phyloP scores from a whole-genome alignment of 805 yeast species.

The Komagataella pseudopastoris region DNA sequence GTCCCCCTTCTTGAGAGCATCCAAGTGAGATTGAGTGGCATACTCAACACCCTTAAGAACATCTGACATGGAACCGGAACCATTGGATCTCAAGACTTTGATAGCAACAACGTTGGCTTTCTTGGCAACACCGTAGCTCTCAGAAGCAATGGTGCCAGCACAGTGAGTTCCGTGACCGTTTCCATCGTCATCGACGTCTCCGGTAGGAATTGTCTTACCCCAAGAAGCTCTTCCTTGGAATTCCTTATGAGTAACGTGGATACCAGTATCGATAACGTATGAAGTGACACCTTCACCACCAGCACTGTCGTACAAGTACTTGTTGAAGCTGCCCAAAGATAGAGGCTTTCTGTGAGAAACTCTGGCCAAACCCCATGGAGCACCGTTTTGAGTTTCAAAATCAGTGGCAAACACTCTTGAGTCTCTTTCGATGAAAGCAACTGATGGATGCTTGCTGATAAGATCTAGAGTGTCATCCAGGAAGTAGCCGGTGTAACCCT shows the following conservation, averaged over 20 bases:
- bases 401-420: conserved; percentile 54
- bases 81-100: conserved; percentile 71
- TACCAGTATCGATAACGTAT: conserved; percentile 85
- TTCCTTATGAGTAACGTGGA: conserved; percentile 60
- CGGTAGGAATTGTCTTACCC: conserved; percentile 73
- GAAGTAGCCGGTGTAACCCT: conserved; percentile 83
- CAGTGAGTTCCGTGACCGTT: conserved; percentile 96
- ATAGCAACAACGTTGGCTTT: conserved; percentile 69
- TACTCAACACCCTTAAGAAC: conserved; percentile 77
- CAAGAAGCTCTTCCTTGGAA: conserved; percentile 76
- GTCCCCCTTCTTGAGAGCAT: conserved; percentile 26
- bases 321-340: conserved; percentile 56
- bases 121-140: conserved; percentile 74
- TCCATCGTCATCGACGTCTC: conserved; percentile 63
- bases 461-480: conserved; percentile 60
- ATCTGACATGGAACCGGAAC: conserved; percentile 75
- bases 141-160: conserved; percentile 89
- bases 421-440: conserved; percentile 57
- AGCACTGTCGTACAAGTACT: conserved; percentile 55
- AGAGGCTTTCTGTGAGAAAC: conserved; percentile 70
- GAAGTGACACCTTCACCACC: conserved; percentile 81
- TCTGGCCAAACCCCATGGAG: conserved; percentile 93
- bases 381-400: conserved; percentile 60
- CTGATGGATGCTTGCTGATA: conserved; percentile 42
- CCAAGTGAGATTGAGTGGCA: conserved; percentile 57